Evolutionary conservation across 108 stramenopile genomes (phyloP).

Genomic region (Nitzschia sp.): DNA sequence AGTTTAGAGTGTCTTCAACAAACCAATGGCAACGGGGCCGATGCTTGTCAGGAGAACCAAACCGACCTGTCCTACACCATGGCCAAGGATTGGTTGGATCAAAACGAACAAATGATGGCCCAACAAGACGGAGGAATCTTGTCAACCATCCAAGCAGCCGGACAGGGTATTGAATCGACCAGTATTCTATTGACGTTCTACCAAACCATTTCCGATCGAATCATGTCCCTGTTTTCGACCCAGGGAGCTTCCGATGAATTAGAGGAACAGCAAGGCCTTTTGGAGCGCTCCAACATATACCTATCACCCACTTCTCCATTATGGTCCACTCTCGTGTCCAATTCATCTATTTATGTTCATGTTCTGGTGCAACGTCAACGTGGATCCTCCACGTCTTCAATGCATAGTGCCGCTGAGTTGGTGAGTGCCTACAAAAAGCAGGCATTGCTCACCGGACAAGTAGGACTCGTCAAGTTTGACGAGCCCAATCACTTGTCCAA

Average conservation of each 20-base stretch:
- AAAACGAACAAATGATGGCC: conserved; percentile 49
- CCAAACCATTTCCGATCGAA: conserved; percentile 33
- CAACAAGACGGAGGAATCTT: conserved; percentile 65
- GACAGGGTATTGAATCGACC: conserved; percentile 85
- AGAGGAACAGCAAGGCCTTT: conserved; percentile 10
- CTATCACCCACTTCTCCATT: conserved; percentile 50
- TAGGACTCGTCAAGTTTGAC: conserved; percentile 73
- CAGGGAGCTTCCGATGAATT: conserved; percentile 20
- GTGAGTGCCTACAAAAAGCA: conserved; percentile 33
- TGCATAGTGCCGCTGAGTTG: conserved; percentile 23
- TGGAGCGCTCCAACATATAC: conserved; percentile 49
- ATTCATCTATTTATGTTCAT: conserved; percentile 68
- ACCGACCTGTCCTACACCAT: conserved; percentile 43
- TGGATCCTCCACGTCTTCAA: conserved; percentile 5
- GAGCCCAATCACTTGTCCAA: conserved; percentile 63
- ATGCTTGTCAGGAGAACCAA: conserved; percentile 8
- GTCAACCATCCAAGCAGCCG: conserved; percentile 74
- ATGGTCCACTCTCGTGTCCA: conserved; percentile 64
- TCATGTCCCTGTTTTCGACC: conserved; percentile 4
- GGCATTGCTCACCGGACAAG: conserved; percentile 61
- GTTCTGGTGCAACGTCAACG: conserved; percentile 58
- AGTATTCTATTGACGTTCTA: conserved; percentile 67
- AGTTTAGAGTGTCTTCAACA: conserved; percentile 35
- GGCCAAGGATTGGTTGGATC: conserved; percentile 68
- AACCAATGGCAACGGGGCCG: conserved; percentile 3